Evolutionary conservation across 2,329 filamentous ascomycete genomes (phyloP).

Genomic region (Neofusicoccum sp.): DNA sequence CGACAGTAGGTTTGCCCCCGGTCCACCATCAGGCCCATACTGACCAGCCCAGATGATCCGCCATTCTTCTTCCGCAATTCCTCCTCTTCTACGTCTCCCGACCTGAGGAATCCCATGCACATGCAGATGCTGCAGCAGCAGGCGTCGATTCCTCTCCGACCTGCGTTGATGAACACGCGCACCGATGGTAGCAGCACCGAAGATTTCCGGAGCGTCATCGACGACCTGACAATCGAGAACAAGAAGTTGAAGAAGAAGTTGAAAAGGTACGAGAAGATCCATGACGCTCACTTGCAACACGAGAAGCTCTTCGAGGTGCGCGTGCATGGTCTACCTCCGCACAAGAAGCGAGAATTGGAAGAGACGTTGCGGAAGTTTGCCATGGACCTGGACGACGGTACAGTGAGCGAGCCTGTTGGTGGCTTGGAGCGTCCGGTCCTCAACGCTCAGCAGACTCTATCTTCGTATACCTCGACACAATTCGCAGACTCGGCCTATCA

Average conservation of each 20-base stretch:
- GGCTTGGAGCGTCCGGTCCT: slow-evolving; percentile 48
- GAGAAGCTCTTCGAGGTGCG: slow-evolving; percentile 84
- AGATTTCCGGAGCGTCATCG: slow-evolving; percentile 79
- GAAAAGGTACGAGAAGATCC: slow-evolving; percentile 66
- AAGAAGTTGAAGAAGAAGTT: slow-evolving; percentile 72
- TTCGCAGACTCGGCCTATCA: slow-evolving; percentile 59
- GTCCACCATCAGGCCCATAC: neutral
- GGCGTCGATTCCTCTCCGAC: slow-evolving; percentile 26
- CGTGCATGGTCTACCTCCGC: slow-evolving; percentile 68
- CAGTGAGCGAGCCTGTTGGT: slow-evolving; percentile 32
- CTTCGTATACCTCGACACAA: slow-evolving; percentile 52
- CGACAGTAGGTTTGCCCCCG: slow-evolving; percentile 22
- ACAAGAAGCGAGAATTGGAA: slow-evolving; percentile 76
- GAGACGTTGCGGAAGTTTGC: slow-evolving; percentile 70
- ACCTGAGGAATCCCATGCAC: slow-evolving; percentile 24
- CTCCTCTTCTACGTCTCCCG: slow-evolving; percentile 45
- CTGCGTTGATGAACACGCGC: slow-evolving; percentile 38
- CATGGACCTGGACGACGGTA: neutral
- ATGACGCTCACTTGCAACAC: slow-evolving; percentile 64
- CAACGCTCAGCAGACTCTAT: slow-evolving; percentile 50
- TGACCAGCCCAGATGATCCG: slow-evolving; percentile 35
- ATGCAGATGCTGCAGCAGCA: slow-evolving; percentile 18
- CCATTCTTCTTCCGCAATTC: slow-evolving; percentile 47
- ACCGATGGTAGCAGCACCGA: slow-evolving; percentile 61
- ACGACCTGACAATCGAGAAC: slow-evolving; percentile 82